Evolutionary conservation across 2,329 filamentous ascomycete species (phyloP).

Genomic region (Setomelanomma holmii): DNA sequence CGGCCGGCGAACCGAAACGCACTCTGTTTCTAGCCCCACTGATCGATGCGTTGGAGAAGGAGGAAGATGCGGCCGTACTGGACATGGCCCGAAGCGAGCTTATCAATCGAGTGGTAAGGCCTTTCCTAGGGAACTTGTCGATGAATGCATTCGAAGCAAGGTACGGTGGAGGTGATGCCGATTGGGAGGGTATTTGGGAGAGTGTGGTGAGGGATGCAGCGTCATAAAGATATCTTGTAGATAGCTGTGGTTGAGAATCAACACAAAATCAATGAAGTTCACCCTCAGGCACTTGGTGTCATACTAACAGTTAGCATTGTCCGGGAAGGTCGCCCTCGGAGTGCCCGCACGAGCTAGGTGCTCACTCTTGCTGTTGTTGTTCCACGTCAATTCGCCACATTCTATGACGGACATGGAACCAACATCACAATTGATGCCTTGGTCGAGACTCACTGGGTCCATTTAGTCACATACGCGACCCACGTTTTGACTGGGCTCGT

Average conservation of each 20-base stretch:
- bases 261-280: not conserved
- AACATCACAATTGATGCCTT: no score
- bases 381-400: no score
- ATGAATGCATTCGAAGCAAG: conserved; percentile 93
- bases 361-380: no score
- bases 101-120: conserved; percentile 78
- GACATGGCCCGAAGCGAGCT: conserved; percentile 66
- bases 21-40: conserved; percentile 53
- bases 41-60: conserved; percentile 40
- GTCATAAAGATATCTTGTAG: conserved; percentile 3
- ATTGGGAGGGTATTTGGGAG: conserved; percentile 40
- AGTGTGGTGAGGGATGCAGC: conserved; percentile 41
- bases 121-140: conserved; percentile 90
- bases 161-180: conserved; percentile 74
- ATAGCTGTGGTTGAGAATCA: not conserved
- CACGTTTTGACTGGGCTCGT: no score
- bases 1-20: conserved; percentile 33
- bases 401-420: no score
- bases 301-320: no score
- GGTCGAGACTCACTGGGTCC: no score
- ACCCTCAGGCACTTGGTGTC: not conserved
- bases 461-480: no score
- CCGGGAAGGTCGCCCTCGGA: no score
- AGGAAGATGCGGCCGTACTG: conserved; percentile 54
- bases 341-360: no score